phyloP scores from a whole-genome alignment of 2,329 filamentous ascomycete species.

The Colletotrichum sidae region DNA sequence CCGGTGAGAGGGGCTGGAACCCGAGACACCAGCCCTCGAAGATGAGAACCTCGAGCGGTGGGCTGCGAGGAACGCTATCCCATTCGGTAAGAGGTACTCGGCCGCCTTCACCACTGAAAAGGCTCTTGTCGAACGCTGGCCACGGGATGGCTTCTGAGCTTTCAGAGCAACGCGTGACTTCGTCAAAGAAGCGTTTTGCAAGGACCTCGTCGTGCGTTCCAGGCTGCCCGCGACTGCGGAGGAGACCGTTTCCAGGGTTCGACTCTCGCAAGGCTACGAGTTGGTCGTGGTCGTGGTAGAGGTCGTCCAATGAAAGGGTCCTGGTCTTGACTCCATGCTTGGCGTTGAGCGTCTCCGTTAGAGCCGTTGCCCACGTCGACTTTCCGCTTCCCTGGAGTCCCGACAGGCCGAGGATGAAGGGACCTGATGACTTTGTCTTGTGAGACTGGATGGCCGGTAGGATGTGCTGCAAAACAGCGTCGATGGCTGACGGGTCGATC shows the following conservation, averaged over 20 bases:
- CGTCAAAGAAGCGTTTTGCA: constrained; percentile 27
- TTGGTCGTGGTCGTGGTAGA: constrained; percentile 31
- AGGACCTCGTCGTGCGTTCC: constrained; percentile 34
- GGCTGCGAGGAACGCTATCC: constrained; percentile 23
- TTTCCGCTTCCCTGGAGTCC: constrained; percentile 36
- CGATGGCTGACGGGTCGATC: constrained; percentile 21
- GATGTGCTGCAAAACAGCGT: constrained; percentile 19
- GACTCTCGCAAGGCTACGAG: constrained; percentile 25
- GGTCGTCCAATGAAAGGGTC: constrained; percentile 33
- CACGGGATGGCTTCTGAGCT: constrained; percentile 5
- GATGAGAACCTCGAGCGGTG: constrained; percentile 29
- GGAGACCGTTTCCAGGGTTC: constrained; percentile 17
- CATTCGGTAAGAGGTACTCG: constrained; percentile 18
- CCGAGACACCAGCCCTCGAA: constrained; percentile 37
- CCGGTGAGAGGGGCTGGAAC: constrained; percentile 20
- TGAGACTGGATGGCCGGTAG: constrained; percentile 20
- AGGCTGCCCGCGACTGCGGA: constrained; percentile 31
- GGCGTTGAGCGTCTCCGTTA: constrained; percentile 28
- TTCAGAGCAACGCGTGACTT: neutral
- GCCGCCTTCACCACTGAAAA: constrained; percentile 27
- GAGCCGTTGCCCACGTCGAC: constrained; percentile 35
- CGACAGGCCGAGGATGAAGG: constrained; percentile 31
- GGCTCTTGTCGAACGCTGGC: constrained; percentile 35
- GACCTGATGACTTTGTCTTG: constrained; percentile 2
- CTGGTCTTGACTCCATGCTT: constrained; percentile 30